Evolutionary conservation across 2,329 filamentous ascomycete species (phyloP).

Genomic region (Cordyceps fumosorosea): DNA sequence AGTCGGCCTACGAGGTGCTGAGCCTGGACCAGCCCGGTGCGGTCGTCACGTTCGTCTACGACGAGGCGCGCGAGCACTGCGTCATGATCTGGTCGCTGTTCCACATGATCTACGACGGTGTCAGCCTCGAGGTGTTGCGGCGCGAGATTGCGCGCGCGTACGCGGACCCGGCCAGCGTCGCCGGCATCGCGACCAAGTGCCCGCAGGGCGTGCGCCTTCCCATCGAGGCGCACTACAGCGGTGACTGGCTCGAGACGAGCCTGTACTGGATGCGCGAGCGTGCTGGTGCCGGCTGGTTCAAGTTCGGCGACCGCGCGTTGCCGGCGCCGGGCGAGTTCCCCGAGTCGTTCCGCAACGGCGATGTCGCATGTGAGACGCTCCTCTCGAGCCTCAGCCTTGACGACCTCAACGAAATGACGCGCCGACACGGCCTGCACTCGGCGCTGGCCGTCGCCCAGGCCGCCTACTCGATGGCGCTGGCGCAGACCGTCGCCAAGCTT

Average conservation of each 20-base stretch:
- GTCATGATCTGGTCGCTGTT: slow-evolving; percentile 27
- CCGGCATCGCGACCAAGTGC: slow-evolving; percentile 1
- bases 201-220: slow-evolving; percentile 9
- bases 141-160: slow-evolving; percentile 12
- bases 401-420: slow-evolving; percentile 12
- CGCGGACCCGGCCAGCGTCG: slow-evolving; percentile 2
- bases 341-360: slow-evolving; percentile 11
- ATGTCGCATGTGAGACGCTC: slow-evolving; percentile 9
- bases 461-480: slow-evolving; percentile 14
- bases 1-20: slow-evolving; percentile 9
- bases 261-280: slow-evolving; percentile 13
- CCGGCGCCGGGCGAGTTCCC: not conserved
- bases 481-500: slow-evolving; percentile 7
- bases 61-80: slow-evolving; percentile 6
- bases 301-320: not conserved
- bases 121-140: slow-evolving; percentile 9
- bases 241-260: slow-evolving; percentile 15
- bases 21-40: slow-evolving; percentile 5
- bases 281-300: slow-evolving; percentile 1
- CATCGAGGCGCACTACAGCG: slow-evolving; percentile 12
- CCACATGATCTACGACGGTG: slow-evolving; percentile 24
- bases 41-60: slow-evolving; percentile 11
- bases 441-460: slow-evolving; percentile 9
- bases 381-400: slow-evolving; percentile 6
- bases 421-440: slow-evolving; percentile 1